Evolutionary conservation across 1,284 basidiomycete species (phyloP), one percentile per base, ranked within the genome.

Genomic region (Cryptococcus hybrid): DNA sequence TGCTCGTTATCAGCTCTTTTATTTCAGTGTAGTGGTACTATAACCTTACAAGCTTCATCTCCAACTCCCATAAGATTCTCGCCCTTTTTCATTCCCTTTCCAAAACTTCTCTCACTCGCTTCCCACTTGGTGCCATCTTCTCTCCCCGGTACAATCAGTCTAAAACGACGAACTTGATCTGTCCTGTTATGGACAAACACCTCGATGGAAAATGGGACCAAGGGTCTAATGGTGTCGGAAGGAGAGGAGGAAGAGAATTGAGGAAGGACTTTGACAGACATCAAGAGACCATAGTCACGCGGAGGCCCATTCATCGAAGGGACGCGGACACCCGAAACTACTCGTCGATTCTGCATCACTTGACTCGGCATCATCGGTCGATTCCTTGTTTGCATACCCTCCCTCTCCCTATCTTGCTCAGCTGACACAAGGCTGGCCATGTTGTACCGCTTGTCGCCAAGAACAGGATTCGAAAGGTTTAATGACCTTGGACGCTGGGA

Each of bases 121-220:
- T 79, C 59, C 52, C 40, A 48, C 37, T 30, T 39, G 7, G 6
- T 15, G 12, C 44, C 45, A 11, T 43, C 78, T 44, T 82, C 81
- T 61, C 81, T 74, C 80, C 76, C 81, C 1, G 88, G 87, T 70
- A 85, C 86, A 24, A 83, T 84, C 34, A 92, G 81, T 72, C 90
- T 88, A 66, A 92, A 89, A 58, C 89, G 76, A 58, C 89, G 80
- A 51, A 86, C 86, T 81, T 86, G 85, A 51, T 84, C 81, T n/a
- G 86, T 87, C 73, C 87, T 86, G 70, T 93, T 94, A 71, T 88
- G 90, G 51, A 93, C 88, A 68, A 93, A 93, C 5, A 93, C 87
- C 65, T 94, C 90, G 62, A 93, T 75, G 44, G 85, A 86, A 74
- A 94, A 94, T 51, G 83, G 82, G 63, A 90, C 85, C 39, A 89